Conservation (phyloP, 139 green algal species). For the Deuterostichococcus epilithicus region DNA sequence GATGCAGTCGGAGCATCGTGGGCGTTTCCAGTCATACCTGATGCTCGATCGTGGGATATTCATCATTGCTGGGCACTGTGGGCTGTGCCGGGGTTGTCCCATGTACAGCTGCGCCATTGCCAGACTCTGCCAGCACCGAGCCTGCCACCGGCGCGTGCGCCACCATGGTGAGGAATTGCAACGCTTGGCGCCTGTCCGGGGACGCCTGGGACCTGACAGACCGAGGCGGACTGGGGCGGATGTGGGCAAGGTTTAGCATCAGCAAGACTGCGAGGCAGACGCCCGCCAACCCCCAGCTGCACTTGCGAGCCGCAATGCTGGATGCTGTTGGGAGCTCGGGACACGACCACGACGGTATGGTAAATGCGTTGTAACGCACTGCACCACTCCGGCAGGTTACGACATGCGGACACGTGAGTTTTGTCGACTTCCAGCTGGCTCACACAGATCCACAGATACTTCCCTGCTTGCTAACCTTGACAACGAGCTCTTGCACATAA, state of each 20-base stretch:
- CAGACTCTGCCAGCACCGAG: background rate
- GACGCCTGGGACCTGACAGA: background rate
- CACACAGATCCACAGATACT: too few relatives aligned
- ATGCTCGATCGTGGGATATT: constrained; percentile 18
- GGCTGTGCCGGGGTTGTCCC: background rate
- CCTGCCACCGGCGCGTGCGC: background rate
- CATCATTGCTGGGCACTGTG: background rate
- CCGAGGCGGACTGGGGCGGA: too few relatives aligned
- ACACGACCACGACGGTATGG: too few relatives aligned
- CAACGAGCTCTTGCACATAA: too few relatives aligned
- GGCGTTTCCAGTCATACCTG: background rate
- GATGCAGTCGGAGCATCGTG: too few relatives aligned
- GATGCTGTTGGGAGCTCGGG: too few relatives aligned
- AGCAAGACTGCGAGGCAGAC: background rate
- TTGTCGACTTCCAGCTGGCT: too few relatives aligned
- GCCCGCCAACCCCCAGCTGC: background rate
- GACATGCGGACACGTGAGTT: too few relatives aligned
- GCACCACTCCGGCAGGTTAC: too few relatives aligned
- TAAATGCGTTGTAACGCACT: too few relatives aligned
- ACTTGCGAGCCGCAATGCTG: background rate
- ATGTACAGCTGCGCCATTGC: background rate
- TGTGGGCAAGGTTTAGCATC: background rate
- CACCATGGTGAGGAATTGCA: background rate
- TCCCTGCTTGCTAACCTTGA: too few relatives aligned
- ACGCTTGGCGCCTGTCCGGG: background rate